Evolutionary conservation across 2,329 filamentous ascomycete genomes (phyloP), one percentile per base, ranked within the genome.

Genomic region (Sarocladium brachiariae): DNA sequence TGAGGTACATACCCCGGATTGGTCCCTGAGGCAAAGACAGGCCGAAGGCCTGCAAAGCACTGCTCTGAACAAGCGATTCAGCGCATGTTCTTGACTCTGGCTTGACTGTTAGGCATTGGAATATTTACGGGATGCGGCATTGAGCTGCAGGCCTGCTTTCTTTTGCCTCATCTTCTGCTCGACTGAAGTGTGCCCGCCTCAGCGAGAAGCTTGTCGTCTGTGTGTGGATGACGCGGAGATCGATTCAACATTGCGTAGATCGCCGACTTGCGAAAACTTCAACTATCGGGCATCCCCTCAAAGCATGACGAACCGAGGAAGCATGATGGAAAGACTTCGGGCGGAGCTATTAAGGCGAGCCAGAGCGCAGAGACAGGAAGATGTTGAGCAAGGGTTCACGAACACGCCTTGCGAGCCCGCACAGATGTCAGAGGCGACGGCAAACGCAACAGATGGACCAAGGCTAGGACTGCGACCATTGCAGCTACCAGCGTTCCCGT

Each of bases 301-400:
- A 31, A 33, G 8, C 24, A 64, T 63, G 61, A 46, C 53, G 13
- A 34, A 57, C 16, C 57, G 57, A 34, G 50, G 51, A 13, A 50
- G 55, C 30, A 53, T 55, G 19, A 63, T 67, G 61, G 65, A 68
- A 51, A 60, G 58, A 51, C 56, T 68, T 46, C 58, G 65, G 23
- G 58, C 58, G 41, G 60, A 68, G 53, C 59, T 67, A 10, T 57
- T 68, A 30, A 56, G 61, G 49, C 57, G 64, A 46, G 64, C 65
- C 34, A 59, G 58, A 38, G 54, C 56, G 24, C 63, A 66, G 46
- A 56, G 61, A 31, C 55, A 54, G 13, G 56, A 52, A 23, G 55
- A 53, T 34, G 38, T 52, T 9, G 41, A 54, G 14, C 33, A 55
- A 13, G 54, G 38, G 14, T 21, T 19, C 6, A 49, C 50, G 21